A percentile compares a stretch with the other conserved stretches of the same genome.
Evolutionary conservation across 805 yeast species (phyloP).

Genomic region (Kuraishia borneana): DNA sequence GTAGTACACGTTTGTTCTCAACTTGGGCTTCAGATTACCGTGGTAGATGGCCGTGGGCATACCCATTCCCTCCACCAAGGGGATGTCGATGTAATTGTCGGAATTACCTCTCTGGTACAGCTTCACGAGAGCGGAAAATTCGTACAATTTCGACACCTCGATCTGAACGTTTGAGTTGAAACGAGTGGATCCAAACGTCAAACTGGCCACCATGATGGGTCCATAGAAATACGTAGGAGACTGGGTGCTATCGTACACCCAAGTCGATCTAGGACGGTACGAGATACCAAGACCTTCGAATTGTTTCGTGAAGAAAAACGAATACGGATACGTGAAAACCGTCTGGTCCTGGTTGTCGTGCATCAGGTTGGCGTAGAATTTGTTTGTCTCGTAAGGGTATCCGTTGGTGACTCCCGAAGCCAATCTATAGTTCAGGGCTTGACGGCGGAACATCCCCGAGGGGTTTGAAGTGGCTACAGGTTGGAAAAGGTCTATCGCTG

Average conservation of each 20-base stretch:
- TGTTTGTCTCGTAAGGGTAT: constrained; percentile 55
- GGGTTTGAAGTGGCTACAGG: constrained; percentile 35
- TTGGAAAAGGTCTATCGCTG: constrained; percentile 32
- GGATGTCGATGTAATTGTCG: constrained; percentile 29
- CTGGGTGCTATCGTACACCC: constrained; percentile 34
- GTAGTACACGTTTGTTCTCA: constrained; percentile 37
- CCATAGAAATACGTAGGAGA: constrained; percentile 39
- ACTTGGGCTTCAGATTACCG: constrained; percentile 32
- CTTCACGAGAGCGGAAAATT: constrained; percentile 38
- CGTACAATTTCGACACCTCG: constrained; percentile 33
- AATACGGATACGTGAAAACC: constrained; percentile 59
- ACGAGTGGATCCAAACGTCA: constrained; percentile 42
- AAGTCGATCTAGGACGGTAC: constrained; percentile 34
- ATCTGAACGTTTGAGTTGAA: constrained; percentile 29
- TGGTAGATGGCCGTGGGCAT: constrained; percentile 39
- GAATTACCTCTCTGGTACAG: constrained; percentile 20
- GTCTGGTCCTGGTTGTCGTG: constrained; percentile 42
- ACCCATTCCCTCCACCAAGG: constrained; percentile 54
- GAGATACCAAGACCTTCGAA: constrained; percentile 48
- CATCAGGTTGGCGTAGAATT: constrained; percentile 59
- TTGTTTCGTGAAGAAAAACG: constrained; percentile 14
- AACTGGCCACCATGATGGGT: constrained; percentile 43
- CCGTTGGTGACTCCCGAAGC: constrained; percentile 37
- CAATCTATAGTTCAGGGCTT: constrained; percentile 29
- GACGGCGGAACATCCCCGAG: constrained; percentile 31